Percentiles rank a stretch among this genome's conserved stretches.
phyloP scores from a whole-genome alignment of 441 rosid species.

The Populus hybrid region DNA sequence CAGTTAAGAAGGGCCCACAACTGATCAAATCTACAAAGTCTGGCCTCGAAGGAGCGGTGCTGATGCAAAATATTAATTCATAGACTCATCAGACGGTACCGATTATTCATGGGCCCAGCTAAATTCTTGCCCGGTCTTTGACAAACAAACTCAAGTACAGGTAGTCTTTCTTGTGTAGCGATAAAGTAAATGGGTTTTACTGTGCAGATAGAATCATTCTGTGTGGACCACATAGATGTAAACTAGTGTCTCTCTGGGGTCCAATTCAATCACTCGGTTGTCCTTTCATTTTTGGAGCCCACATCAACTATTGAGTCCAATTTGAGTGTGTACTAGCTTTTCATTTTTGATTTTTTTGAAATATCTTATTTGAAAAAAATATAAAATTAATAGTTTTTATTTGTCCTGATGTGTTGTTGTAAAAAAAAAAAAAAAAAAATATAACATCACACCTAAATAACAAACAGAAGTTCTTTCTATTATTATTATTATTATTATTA shows the following conservation, averaged over 20 bases:
- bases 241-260: neutral
- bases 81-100: neutral
- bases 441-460: too few species aligned
- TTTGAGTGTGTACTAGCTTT: too few species aligned
- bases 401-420: too few species aligned
- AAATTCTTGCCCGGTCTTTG: neutral
- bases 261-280: neutral
- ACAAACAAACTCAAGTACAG: neutral
- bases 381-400: too few species aligned
- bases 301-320: neutral
- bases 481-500: too few species aligned
- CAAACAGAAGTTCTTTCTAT: too few species aligned
- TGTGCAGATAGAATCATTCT: neutral
- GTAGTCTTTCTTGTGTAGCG: neutral
- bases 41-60: neutral
- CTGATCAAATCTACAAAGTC: neutral
- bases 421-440: too few species aligned
- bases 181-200: neutral
- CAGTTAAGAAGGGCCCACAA: neutral
- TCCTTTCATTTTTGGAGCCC: neutral
- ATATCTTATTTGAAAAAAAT: too few species aligned
- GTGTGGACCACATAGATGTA: neutral
- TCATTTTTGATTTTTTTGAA: too few species aligned
- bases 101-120: neutral
- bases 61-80: neutral